These are phyloP conservation scores for Delitschia confertaspora DNA, from an alignment of 495 filamentous ascomycete species.

Conservation along the genomic window DNA sequence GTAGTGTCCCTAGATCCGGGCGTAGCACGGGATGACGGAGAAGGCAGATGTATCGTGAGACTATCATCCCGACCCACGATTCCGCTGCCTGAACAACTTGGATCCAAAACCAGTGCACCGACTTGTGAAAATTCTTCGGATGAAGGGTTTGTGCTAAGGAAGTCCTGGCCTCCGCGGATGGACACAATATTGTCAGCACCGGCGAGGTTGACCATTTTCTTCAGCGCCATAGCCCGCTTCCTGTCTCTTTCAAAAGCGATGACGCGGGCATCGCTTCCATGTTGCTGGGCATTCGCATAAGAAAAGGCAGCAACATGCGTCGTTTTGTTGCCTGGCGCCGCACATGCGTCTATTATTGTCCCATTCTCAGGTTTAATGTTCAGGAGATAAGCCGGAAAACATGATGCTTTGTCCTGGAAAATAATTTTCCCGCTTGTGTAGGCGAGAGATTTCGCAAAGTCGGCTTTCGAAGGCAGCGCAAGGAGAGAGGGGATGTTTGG, in stretches of 20 bases:
- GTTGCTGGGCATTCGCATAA: constrained; percentile 26
- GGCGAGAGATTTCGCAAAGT: constrained; percentile 59
- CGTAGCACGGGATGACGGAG: neutral
- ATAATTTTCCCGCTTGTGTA: constrained; percentile 73
- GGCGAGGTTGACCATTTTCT: constrained; percentile 73
- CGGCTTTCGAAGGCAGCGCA: constrained; percentile 57
- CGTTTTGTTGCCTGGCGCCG: constrained; percentile 94
- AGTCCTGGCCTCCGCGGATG: constrained; percentile 66
- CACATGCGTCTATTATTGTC: constrained; percentile 79
- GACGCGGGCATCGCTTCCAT: constrained; percentile 35
- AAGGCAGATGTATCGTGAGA: constrained; percentile 49
- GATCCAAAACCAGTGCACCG: constrained; percentile 72
- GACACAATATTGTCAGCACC: constrained; percentile 55
- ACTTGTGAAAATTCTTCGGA: constrained; percentile 49
- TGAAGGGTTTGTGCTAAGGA: constrained; percentile 60
- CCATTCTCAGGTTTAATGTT: constrained; percentile 52
- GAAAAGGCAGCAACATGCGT: constrained; percentile 76
- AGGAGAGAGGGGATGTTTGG: constrained; percentile 72
- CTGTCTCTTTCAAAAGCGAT: constrained; percentile 65
- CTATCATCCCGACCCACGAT: constrained; percentile 80
- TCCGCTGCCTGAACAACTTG: constrained; percentile 88
- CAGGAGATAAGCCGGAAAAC: constrained; percentile 83
- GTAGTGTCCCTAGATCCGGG: constrained; percentile 3
- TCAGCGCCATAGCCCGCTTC: constrained; percentile 57
- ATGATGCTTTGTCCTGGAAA: constrained; percentile 92